phyloP scores from a whole-genome alignment of 495 filamentous ascomycete genomes.

The Ascodesmis nigricans region DNA sequence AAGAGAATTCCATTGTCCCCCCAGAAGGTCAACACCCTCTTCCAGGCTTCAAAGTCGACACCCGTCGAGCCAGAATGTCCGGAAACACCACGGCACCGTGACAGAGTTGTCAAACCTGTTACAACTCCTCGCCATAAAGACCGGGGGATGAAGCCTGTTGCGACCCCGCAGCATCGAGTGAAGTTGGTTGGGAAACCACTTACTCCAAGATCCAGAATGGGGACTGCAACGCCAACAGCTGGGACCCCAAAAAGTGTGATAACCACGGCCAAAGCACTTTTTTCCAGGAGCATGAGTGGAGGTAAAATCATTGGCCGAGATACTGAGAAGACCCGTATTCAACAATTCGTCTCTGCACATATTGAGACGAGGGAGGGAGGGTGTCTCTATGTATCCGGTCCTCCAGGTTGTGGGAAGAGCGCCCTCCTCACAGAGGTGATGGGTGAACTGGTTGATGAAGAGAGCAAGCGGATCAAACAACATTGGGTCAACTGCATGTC shows the following conservation, averaged over 20 bases:
- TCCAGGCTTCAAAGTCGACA: too few species aligned
- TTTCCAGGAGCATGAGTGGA: conserved; percentile 55
- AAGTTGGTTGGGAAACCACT: conserved; percentile 36
- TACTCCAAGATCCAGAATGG: conserved; percentile 41
- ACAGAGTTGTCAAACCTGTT: conserved; percentile 38
- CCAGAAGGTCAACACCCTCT: too few species aligned
- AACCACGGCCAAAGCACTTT: conserved; percentile 65
- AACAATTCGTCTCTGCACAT: conserved; percentile 43
- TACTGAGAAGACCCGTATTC: conserved; percentile 48
- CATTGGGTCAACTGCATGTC: conserved; percentile 91
- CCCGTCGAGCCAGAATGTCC: too few species aligned
- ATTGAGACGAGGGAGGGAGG: conserved; percentile 39
- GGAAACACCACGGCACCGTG: conserved; percentile 46
- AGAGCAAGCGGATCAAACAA: conserved; percentile 31
- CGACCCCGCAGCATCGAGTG: conserved; percentile 50
- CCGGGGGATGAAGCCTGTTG: conserved; percentile 35
- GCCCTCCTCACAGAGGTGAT: conserved; percentile 70
- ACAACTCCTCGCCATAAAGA: conserved; percentile 46
- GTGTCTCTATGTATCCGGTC: conserved; percentile 89
- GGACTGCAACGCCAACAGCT: conserved; percentile 33
- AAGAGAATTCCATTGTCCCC: too few species aligned
- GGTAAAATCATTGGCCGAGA: conserved; percentile 65
- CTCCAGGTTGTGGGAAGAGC: conserved; percentile 91
- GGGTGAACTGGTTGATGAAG: conserved; percentile 29
- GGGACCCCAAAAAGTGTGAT: conserved; percentile 43